Conservation (phyloP, 495 filamentous ascomycete species). For the Xylaria intraflava region DNA sequence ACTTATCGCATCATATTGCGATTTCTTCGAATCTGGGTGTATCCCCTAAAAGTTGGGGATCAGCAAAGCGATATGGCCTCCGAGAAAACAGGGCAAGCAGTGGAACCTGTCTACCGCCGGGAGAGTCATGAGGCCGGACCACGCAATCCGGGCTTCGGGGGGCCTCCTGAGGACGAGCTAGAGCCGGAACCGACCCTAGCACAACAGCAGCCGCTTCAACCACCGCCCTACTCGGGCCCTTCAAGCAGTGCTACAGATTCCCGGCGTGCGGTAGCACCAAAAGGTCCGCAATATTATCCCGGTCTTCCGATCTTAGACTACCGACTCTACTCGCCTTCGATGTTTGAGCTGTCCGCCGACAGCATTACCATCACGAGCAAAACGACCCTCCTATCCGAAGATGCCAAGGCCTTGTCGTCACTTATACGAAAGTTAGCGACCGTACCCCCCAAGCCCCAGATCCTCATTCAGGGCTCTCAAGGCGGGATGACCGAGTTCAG, state of each 20-base stretch:
- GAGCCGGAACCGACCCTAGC: neutral
- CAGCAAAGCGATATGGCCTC: constrained; percentile 2
- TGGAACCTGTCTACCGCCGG: neutral
- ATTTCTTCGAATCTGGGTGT: too few relatives aligned
- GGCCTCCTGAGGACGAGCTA: neutral
- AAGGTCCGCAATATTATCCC: constrained; percentile 31
- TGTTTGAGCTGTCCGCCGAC: constrained; percentile 43
- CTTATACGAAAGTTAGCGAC: constrained; percentile 41
- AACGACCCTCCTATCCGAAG: constrained; percentile 34
- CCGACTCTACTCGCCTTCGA: constrained; percentile 41
- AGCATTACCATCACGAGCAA: constrained; percentile 39
- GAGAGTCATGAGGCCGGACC: constrained; percentile 1
- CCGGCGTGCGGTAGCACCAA: constrained; percentile 12
- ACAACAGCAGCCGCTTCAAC: constrained; percentile 13
- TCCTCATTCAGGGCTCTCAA: constrained; percentile 40
- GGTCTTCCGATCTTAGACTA: constrained; percentile 47
- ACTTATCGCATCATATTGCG: too few relatives aligned
- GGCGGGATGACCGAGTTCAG: constrained; percentile 38
- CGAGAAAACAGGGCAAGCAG: neutral
- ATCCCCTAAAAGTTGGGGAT: neutral
- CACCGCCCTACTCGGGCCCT: constrained; percentile 44
- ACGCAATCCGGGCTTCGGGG: neutral
- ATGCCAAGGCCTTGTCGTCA: constrained; percentile 33
- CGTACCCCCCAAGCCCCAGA: constrained; percentile 46
- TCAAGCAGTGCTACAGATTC: constrained; percentile 21